Conservation (phyloP, 495 filamentous ascomycete genomes). For the Podospora tetraspora region DNA sequence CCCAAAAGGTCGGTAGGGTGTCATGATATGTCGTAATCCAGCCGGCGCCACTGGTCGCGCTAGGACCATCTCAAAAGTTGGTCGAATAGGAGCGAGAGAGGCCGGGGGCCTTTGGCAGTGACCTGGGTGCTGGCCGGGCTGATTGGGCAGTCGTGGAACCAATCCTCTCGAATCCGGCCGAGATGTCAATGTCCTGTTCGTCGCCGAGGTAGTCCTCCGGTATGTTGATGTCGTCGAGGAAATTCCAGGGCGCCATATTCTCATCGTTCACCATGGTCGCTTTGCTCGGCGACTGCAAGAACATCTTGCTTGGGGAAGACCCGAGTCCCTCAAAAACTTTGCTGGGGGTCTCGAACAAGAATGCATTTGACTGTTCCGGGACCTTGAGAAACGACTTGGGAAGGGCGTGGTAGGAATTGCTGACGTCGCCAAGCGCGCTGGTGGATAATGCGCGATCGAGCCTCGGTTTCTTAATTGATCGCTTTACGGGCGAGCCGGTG, state of each 20-base stretch:
- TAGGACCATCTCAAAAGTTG: slow-evolving; percentile 33
- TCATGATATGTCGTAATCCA: neutral
- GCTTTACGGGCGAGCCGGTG: slow-evolving; percentile 72
- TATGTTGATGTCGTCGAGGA: slow-evolving; percentile 50
- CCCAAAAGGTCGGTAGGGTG: neutral
- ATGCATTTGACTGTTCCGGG: slow-evolving; percentile 32
- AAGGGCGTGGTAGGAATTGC: slow-evolving; percentile 49
- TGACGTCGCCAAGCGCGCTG: slow-evolving; percentile 63
- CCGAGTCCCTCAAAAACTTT: slow-evolving; percentile 48
- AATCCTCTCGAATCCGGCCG: slow-evolving; percentile 88
- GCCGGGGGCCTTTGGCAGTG: slow-evolving; percentile 28
- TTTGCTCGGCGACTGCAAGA: slow-evolving; percentile 47
- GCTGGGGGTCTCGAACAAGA: slow-evolving; percentile 48
- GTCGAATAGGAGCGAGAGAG: slow-evolving; percentile 41
- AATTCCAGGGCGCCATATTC: slow-evolving; percentile 37
- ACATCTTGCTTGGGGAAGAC: slow-evolving; percentile 51
- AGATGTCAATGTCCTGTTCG: slow-evolving; percentile 73
- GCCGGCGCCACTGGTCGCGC: neutral
- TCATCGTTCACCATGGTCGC: slow-evolving; percentile 38
- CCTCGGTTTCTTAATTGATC: slow-evolving; percentile 58
- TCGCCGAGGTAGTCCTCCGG: slow-evolving; percentile 43
- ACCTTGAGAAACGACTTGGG: slow-evolving; percentile 44
- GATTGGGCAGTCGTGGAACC: slow-evolving; percentile 45
- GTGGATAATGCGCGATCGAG: slow-evolving; percentile 54
- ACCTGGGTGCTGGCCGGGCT: slow-evolving; percentile 24